Evolutionary conservation across 805 yeast species (phyloP).

Genomic region (Kregervanrija fluxuum): DNA sequence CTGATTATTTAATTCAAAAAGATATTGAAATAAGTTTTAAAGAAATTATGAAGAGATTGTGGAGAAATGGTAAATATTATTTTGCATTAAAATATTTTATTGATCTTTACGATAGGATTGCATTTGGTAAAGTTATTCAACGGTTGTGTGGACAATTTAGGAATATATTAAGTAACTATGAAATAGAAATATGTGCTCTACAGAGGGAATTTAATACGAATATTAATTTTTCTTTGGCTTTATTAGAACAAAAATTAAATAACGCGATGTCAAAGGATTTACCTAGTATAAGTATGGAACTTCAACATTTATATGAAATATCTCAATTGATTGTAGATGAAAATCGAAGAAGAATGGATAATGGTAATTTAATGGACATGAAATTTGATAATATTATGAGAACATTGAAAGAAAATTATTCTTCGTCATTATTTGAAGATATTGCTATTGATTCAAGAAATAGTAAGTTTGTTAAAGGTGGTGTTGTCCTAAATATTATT

Average conservation of each 20-base stretch:
- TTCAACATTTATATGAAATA: conserved; percentile 54
- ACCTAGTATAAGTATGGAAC: conserved; percentile 26
- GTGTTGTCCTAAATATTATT: conserved; percentile 56
- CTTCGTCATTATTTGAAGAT: conserved; percentile 41
- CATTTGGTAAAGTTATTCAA: conserved; percentile 68
- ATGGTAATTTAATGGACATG: conserved; percentile 22
- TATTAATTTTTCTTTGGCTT: conserved; percentile 48
- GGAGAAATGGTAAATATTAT: conserved; percentile 57
- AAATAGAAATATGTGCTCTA: conserved; percentile 31
- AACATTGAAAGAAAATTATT: conserved; percentile 29
- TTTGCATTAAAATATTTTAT: conserved; percentile 51
- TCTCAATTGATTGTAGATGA: conserved; percentile 40
- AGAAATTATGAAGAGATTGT: conserved; percentile 56
- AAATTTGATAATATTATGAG: conserved; percentile 26
- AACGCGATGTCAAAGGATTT: conserved; percentile 1
- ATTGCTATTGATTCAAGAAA: conserved; percentile 44
- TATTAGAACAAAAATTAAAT: conserved; percentile 45
- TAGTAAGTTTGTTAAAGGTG: conserved; percentile 67
- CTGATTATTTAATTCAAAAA: conserved; percentile 67
- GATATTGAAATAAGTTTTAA: conserved; percentile 68
- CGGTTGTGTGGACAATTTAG: conserved; percentile 59
- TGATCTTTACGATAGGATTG: conserved; percentile 46
- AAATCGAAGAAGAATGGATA: conserved; percentile 32
- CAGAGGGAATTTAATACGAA: conserved; percentile 47
- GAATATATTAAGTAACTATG: conserved; percentile 30